Percentiles rank a stretch among this genome's conserved stretches.
These are phyloP conservation scores for Mortierella sp. DNA, from an alignment of 371 early-diverging fungal genomes.

Conservation along the genomic window DNA sequence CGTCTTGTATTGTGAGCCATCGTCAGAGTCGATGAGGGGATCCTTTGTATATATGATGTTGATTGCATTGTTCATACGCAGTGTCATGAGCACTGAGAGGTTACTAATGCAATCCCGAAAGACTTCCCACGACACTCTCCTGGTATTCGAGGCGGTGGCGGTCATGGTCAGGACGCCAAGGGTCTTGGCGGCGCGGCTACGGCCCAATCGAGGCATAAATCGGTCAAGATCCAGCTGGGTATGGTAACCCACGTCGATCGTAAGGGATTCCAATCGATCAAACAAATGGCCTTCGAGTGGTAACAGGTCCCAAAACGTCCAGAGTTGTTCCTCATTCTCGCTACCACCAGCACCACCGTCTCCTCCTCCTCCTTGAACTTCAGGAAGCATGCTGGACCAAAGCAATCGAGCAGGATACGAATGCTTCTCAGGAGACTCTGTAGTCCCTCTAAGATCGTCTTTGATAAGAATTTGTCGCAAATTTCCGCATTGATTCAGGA, in stretches of 20 bases:
- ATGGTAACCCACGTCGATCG: not conserved
- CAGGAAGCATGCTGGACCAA: too few species aligned
- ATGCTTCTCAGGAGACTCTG: too few species aligned
- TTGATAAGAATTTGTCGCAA: too few species aligned
- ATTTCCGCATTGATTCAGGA: too few species aligned
- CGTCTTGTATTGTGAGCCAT: too few species aligned
- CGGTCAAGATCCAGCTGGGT: not conserved
- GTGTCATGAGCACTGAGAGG: not conserved
- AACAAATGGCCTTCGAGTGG: not conserved
- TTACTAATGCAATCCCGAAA: slow-evolving; percentile 11
- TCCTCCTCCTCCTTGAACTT: too few species aligned
- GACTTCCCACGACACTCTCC: not conserved
- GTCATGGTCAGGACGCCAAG: not conserved
- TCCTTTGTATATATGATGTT: too few species aligned
- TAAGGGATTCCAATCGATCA: slow-evolving; percentile 4
- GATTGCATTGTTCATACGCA: too few species aligned
- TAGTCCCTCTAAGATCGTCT: too few species aligned
- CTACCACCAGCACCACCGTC: too few species aligned
- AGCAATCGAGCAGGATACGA: too few species aligned
- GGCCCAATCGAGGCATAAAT: not conserved
- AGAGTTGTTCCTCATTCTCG: not conserved
- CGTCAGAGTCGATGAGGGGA: too few species aligned
- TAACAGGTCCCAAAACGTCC: slow-evolving; percentile 5
- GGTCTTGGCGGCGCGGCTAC: not conserved
- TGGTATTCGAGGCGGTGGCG: not conserved